Evolutionary conservation across 1,284 basidiomycete genomes (phyloP).

Genomic region (Inonotus obliquus): DNA sequence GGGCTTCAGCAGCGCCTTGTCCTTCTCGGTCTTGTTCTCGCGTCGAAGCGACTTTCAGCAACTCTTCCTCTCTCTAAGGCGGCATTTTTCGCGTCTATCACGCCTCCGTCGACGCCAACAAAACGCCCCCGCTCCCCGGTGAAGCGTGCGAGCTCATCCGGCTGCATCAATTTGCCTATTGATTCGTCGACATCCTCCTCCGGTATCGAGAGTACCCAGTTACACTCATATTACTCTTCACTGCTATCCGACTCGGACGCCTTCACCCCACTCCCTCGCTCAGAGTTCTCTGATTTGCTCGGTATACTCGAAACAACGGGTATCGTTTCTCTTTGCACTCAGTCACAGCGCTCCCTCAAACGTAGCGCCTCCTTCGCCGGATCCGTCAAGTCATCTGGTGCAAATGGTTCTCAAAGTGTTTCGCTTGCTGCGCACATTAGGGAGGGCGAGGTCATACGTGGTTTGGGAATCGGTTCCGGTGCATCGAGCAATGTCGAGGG

Average conservation of each 20-base stretch:
- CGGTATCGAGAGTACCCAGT: constrained; percentile 49
- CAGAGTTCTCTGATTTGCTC: constrained; percentile 69
- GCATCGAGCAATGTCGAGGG: constrained; percentile 25
- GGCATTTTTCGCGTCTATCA: constrained; percentile 27
- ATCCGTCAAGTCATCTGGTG: constrained; percentile 37
- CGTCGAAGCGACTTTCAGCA: constrained; percentile 53
- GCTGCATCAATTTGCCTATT: constrained; percentile 28
- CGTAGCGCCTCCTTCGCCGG: constrained; percentile 51
- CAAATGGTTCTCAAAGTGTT: constrained; percentile 39
- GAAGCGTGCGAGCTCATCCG: constrained; percentile 38
- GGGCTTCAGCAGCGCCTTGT: constrained; percentile 69
- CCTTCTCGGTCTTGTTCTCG: constrained; percentile 58
- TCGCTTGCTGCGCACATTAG: constrained; percentile 53
- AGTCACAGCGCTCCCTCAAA: constrained; percentile 39
- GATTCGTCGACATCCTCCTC: constrained; percentile 22
- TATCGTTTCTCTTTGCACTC: constrained; percentile 43
- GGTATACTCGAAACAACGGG: constrained; percentile 70
- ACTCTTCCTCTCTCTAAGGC: constrained; percentile 45
- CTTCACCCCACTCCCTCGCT: constrained; percentile 63
- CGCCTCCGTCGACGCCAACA: constrained; percentile 30
- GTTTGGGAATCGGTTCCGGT: constrained; percentile 45
- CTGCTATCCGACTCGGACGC: constrained; percentile 47
- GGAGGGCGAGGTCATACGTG: constrained; percentile 59
- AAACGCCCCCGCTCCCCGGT: constrained; percentile 35
- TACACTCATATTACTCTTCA: constrained; percentile 59